Percentiles rank a stretch among this genome's conserved stretches.
These are phyloP conservation scores for Colletotrichum tofieldiae DNA, from an alignment of 2,329 filamentous ascomycete genomes.

Conservation along the genomic window DNA sequence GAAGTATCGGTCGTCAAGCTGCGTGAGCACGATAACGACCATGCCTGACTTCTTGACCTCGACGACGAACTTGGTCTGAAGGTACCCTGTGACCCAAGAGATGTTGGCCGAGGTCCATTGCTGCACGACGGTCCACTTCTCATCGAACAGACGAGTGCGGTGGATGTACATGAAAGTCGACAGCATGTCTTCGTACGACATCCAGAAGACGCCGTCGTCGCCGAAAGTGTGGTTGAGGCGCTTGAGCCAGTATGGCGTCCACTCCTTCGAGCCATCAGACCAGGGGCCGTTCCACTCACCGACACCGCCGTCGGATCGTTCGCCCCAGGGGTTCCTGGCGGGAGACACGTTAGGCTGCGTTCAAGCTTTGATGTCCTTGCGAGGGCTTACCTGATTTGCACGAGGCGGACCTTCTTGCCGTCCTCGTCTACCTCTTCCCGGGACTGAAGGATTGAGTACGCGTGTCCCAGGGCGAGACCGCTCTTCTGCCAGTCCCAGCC, in stretches of 20 bases:
- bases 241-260: slow-evolving; percentile 85
- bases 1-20: slow-evolving; percentile 65
- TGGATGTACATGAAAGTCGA: slow-evolving; percentile 72
- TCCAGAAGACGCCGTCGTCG: slow-evolving; percentile 80
- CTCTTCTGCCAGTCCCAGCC: slow-evolving; percentile 52
- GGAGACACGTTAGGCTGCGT: not conserved
- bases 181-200: slow-evolving; percentile 72
- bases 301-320: slow-evolving; percentile 57
- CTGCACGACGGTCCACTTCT: slow-evolving; percentile 61
- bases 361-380: not conserved
- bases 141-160: slow-evolving; percentile 71
- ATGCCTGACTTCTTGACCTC: slow-evolving; percentile 58
- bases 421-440: slow-evolving; percentile 61
- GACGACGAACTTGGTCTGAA: slow-evolving; percentile 61
- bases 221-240: slow-evolving; percentile 82
- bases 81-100: slow-evolving; percentile 62
- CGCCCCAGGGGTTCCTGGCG: slow-evolving; percentile 79
- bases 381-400: slow-evolving; percentile 59
- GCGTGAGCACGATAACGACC: slow-evolving; percentile 61
- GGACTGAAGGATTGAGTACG: slow-evolving; percentile 66
- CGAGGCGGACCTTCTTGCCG: slow-evolving; percentile 56
- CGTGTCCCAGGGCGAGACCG: slow-evolving; percentile 63
- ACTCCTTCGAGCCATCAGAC: slow-evolving; percentile 86
- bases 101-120: slow-evolving; percentile 61
- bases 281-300: slow-evolving; percentile 81